Evolutionary conservation across 208 protist genomes (phyloP).

Genomic region (Trichomonas gallinae): DNA sequence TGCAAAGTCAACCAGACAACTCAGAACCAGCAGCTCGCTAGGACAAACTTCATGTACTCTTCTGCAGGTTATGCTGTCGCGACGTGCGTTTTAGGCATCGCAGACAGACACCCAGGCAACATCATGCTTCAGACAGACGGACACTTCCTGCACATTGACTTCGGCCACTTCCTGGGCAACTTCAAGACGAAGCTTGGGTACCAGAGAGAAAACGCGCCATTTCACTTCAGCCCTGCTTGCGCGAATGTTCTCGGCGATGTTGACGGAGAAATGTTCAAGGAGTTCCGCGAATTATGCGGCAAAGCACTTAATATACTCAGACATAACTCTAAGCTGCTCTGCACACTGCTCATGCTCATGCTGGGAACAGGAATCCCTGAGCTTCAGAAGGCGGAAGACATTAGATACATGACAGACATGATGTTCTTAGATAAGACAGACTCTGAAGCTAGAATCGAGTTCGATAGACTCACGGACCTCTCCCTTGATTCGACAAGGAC

Average conservation of each 20-base stretch:
- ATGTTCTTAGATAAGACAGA: neutral
- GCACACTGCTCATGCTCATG: neutral
- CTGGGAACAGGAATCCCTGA: constrained; percentile 16
- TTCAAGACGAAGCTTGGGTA: constrained; percentile 77
- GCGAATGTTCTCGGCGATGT: neutral
- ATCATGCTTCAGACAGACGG: constrained; percentile 44
- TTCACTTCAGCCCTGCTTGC: constrained; percentile 60
- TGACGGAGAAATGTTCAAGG: neutral
- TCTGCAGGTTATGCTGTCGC: constrained; percentile 55
- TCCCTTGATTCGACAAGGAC: neutral
- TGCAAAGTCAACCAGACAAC: neutral
- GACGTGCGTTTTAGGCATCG: constrained; percentile 56
- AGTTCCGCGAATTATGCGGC: neutral
- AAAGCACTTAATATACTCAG: neutral
- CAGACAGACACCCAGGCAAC: constrained; percentile 50
- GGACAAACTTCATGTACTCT: constrained; percentile 40
- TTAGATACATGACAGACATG: neutral
- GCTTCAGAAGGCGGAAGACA: neutral
- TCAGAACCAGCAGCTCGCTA: neutral
- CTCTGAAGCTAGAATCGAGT: neutral
- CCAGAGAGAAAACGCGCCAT: constrained; percentile 69
- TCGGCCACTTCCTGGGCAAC: constrained; percentile 82
- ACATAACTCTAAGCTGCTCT: neutral
- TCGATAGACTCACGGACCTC: neutral
- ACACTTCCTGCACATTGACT: constrained; percentile 72